phyloP scores from a whole-genome alignment of 2,329 filamentous ascomycete species.

The Beauveria bassiana region DNA sequence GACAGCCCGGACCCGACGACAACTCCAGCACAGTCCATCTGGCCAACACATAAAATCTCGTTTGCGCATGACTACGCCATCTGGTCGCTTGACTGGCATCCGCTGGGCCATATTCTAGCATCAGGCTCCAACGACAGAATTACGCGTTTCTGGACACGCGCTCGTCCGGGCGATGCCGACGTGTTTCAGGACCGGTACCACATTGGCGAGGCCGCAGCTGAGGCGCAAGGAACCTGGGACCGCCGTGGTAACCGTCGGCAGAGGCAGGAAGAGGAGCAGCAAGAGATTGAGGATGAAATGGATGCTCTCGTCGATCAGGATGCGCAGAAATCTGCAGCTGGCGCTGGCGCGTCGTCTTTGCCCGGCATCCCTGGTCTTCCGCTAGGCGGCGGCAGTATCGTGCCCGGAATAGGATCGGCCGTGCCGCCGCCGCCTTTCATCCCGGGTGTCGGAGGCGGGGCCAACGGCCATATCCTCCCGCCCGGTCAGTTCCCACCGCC shows the following conservation, averaged over 20 bases:
- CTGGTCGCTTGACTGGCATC: conserved; percentile 98
- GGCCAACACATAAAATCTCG: conserved; percentile 78
- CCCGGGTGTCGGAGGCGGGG: conserved; percentile 42
- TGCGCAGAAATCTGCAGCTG: conserved; percentile 44
- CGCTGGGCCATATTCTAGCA: conserved; percentile 87
- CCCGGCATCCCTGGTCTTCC: conserved; percentile 54
- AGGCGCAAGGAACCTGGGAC: conserved; percentile 92
- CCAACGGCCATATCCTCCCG: conserved; percentile 33
- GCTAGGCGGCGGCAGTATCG: conserved; percentile 26
- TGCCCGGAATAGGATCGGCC: conserved; percentile 35
- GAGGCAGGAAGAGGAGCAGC: conserved; percentile 85
- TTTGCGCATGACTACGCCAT: conserved; percentile 92
- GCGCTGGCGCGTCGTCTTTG: conserved; percentile 26
- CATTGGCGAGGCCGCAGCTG: conserved; percentile 86
- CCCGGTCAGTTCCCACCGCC: conserved; percentile 41
- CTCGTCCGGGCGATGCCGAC: conserved; percentile 78
- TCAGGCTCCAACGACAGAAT: conserved; percentile 95
- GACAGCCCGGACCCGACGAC: conserved; percentile 73
- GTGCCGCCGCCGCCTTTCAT: conserved; percentile 36
- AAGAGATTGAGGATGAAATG: conserved; percentile 86
- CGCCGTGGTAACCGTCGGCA: conserved; percentile 69
- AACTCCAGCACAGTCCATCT: conserved; percentile 81
- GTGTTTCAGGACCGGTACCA: conserved; percentile 89
- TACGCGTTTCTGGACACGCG: conserved; percentile 92
- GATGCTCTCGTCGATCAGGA: conserved; percentile 88